Conservation (phyloP, 164 flowering plant species). For the Vitis amurensis region DNA sequence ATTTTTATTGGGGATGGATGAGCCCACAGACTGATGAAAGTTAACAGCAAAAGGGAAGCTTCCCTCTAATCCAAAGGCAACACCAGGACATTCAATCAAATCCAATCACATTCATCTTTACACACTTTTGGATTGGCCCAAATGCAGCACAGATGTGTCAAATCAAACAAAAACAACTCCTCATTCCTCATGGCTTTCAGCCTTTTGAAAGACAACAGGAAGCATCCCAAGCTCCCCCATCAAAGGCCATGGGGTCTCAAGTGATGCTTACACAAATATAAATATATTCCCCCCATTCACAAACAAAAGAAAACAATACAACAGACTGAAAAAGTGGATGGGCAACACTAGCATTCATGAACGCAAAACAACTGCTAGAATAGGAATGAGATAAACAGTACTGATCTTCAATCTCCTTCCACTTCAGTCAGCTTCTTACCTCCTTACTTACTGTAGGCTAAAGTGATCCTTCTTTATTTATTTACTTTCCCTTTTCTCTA, state of each 20-base stretch:
- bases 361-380: constrained; percentile 24
- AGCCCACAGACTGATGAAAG: constrained; percentile 3
- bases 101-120: constrained; percentile 31
- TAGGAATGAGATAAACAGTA: constrained; percentile 22
- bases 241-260: constrained; percentile 22
- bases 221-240: constrained; percentile 39
- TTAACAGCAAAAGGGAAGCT: constrained; percentile 16
- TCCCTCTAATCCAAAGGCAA: constrained; percentile 17
- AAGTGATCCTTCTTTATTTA: constrained; percentile 16
- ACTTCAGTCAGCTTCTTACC: constrained; percentile 30
- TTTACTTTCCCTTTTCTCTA: constrained; percentile 18
- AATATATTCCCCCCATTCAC: constrained; percentile 3
- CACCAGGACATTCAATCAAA: constrained; percentile 31
- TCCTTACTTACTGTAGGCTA: constrained; percentile 22
- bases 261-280: background rate
- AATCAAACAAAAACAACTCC: constrained; percentile 34
- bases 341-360: constrained; percentile 14
- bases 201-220: constrained; percentile 41
- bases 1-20: background rate
- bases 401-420: constrained; percentile 20
- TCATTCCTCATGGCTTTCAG: constrained; percentile 39
- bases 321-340: constrained; percentile 19
- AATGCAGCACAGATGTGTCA: constrained; percentile 39
- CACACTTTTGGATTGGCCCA: constrained; percentile 33
- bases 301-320: constrained; percentile 8